Evolutionary conservation across 164 flowering plant genomes (phyloP), one percentile per base, ranked within the genome.

Genomic region (Annona squamosa): DNA sequence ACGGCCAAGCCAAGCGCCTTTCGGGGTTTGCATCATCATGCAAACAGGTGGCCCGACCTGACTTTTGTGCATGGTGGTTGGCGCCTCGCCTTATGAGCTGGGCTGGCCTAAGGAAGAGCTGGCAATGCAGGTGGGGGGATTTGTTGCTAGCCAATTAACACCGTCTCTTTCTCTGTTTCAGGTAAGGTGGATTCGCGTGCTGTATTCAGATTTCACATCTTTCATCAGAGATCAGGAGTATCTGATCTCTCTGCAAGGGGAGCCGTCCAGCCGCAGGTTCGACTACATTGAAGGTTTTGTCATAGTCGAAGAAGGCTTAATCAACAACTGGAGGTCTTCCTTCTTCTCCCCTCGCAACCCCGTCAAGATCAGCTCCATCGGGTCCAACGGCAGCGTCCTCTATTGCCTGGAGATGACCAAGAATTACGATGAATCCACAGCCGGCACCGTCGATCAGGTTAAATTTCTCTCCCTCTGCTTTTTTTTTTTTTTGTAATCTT

Each of bases 251-350:
- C 76, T 89, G 78, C 90, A 89, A 77, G 88, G 79, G 5, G 43
- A 77, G 6, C 80, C 88, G 5, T 7, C 79, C 0, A 63, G 72
- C 63, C 79, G 84, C 41, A 88, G 82, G 74, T 95, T 95, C 78
- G 98, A 93, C 73, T 95, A 95, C 73, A 87, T 95, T 0, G 99
- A 95, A 74, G 99, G 99, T 17, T 95, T 91, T 70, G 95, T 95
- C 1, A 91, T 93, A 12, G 97, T 90, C 0, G 97, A 93, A 64
- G 92, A 90, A 80, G 96, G 98, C 1, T 86, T 91, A 47, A 86
- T 89, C 72, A 93, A 95, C 79, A 93, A 95, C 68, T 92, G 98
- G 98, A 82, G 98, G 41, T 92, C 98, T 3, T 95, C 99, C 0
- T 94, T 94, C 70, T 94, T 92, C 79, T 90, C 97, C 19, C 93